Base-by-base conservation (phyloP, 139 green algal genomes). In the Marvania coccoides region DNA sequence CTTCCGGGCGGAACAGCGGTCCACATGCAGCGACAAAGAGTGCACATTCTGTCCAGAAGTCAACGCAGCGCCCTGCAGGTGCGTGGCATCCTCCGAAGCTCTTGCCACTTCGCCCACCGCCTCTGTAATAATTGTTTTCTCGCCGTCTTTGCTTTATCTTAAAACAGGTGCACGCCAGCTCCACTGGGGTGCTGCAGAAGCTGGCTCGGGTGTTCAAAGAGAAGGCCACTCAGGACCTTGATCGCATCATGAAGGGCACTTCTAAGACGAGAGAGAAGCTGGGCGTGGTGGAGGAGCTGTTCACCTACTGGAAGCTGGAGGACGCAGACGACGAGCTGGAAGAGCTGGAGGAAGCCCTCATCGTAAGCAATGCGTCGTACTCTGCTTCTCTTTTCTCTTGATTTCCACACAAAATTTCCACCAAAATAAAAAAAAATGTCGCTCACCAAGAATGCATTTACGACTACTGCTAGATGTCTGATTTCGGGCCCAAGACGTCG, bases 271-370 rank as follows among this genome's bases (percentile, higher is more conserved):
- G 92, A 3, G 83, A 96, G 68, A 83, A 87, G 10, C 81, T 98
- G 6, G 86, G 87, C 70, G 90, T 96, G 69, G 85, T 98, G 31
- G 92, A 98, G 24, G 92, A 98, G 81, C 79, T 98, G 29, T 76
- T 97, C 7, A 74, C 85, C 1, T 91, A 96, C 58, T 98, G 91
- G 92, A 95, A 73, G 13, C 66, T 98, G 38, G 91, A 97, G 40
- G 89, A 96, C 42, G 85, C 87, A 29, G 92, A 98, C 28, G 76
- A 84, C 48, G 86, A 77, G 1, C 78, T 97, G 57, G 92, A 98
- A 72, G 90, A 97, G 76, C 82, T 98, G 42, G 92, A 98, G 69
- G 92, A 98, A 40, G 81, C 76, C 5, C 82, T 97, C 36, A 94
- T 95, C 75, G 84, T 90, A 66, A 74, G 83, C 38, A 6, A 15